These are phyloP conservation scores for Flaveria brownii DNA, from an alignment of 129 eudicot species.

Conservation along the genomic window DNA sequence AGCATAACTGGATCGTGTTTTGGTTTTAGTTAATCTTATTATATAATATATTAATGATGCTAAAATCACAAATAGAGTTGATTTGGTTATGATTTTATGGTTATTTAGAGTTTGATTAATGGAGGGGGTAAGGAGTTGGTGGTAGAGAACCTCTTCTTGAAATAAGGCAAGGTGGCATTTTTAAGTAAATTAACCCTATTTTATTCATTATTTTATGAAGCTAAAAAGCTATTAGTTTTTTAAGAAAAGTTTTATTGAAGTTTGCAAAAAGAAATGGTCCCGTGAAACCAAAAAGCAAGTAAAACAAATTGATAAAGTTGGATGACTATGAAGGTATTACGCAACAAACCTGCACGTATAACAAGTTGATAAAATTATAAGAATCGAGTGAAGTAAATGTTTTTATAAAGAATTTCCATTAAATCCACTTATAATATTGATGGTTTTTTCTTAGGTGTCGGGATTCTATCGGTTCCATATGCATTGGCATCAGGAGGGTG, in stretches of 20 bases:
- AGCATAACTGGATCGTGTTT: too few species aligned
- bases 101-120: neutral
- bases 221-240: neutral
- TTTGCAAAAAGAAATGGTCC: slow-evolving; percentile 2
- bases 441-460: slow-evolving; percentile 62
- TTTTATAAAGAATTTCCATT: too few species aligned
- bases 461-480: slow-evolving; percentile 80
- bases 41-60: too few species aligned
- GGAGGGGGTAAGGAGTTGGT: neutral
- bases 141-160: neutral
- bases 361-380: neutral
- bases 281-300: neutral
- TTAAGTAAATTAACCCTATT: neutral
- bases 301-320: neutral
- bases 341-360: too few species aligned
- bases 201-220: neutral
- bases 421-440: neutral
- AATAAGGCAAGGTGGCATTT: neutral
- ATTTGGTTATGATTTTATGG: neutral
- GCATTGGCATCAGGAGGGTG: slow-evolving; percentile 96
- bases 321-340: neutral
- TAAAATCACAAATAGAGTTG: neutral
- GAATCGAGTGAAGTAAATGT: neutral
- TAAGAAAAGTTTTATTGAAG: neutral
- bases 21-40: too few species aligned